Evolutionary conservation across 495 filamentous ascomycete species (phyloP).

Genomic region (Xylaria castorea): DNA sequence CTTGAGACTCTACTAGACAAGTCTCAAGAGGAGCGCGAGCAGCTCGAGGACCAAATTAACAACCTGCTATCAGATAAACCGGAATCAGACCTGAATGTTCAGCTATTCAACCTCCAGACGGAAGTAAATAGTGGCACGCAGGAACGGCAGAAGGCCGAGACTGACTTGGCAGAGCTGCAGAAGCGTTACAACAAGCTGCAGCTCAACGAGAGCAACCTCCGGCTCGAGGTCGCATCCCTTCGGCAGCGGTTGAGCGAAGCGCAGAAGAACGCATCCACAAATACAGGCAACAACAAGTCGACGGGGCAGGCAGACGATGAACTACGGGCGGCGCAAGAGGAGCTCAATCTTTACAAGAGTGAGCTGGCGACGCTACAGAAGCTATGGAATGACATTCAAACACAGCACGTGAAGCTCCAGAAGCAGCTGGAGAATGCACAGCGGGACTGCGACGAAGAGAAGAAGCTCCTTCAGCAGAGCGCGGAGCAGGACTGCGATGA

Average conservation of each 20-base stretch:
- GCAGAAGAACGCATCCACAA: neutral
- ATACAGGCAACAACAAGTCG: neutral
- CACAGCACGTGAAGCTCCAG: slow-evolving; percentile 25
- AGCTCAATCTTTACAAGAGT: neutral
- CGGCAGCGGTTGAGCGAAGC: neutral
- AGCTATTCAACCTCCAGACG: neutral
- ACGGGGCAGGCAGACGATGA: neutral
- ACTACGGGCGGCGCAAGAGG: neutral
- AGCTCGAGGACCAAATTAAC: neutral
- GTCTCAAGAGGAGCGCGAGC: neutral
- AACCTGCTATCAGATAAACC: neutral
- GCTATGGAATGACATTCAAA: slow-evolving; percentile 15
- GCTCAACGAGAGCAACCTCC: slow-evolving; percentile 16
- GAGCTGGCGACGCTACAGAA: slow-evolving; percentile 11
- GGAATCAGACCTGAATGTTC: neutral
- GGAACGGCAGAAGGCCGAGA: neutral
- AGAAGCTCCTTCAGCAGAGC: slow-evolving; percentile 30
- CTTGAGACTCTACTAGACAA: slow-evolving; percentile 13
- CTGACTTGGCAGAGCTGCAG: neutral
- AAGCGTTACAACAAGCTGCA: neutral
- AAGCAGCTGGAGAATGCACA: slow-evolving; percentile 4
- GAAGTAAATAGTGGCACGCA: neutral
- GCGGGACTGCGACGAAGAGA: slow-evolving; percentile 24
- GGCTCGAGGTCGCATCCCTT: neutral
- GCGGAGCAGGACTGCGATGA: slow-evolving; percentile 22